A percentile compares a stretch with the other conserved stretches of the same genome.
Conservation (phyloP, 352 stramenopile genomes). For the Pilasporangium apinafurcum region DNA sequence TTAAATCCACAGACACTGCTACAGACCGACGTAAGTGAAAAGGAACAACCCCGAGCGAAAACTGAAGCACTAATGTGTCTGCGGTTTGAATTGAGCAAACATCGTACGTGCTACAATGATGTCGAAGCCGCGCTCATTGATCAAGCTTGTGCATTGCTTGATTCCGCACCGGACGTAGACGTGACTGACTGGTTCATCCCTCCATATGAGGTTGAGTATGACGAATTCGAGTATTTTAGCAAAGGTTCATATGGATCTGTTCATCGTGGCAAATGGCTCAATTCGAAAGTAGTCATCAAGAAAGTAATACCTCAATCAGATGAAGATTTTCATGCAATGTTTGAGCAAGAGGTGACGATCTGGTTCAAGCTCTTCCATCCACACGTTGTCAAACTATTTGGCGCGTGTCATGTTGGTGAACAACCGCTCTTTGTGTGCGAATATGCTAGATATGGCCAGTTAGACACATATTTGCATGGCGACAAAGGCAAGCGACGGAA, state of each 20-base stretch:
- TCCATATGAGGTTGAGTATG: no score
- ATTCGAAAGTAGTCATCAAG: constrained; percentile 27
- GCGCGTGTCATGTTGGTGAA: constrained; percentile 9
- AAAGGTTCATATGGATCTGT: constrained; percentile 19
- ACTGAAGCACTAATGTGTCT: no score
- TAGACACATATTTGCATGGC: not conserved
- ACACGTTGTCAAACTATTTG: constrained; percentile 13
- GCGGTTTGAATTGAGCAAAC: no score
- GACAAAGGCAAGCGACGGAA: not conserved
- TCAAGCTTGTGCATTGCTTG: no score
- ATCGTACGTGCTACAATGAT: no score
- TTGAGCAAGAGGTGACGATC: constrained; percentile 6
- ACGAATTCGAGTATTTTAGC: constrained; percentile 13
- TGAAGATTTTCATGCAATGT: not conserved
- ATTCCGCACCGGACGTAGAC: no score
- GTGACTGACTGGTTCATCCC: no score
- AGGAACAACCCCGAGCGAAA: no score
- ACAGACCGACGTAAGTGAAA: no score
- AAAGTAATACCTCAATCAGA: constrained; percentile 12
- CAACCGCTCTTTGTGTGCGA: constrained; percentile 10
- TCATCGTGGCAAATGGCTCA: constrained; percentile 20
- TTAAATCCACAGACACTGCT: no score
- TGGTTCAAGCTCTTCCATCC: constrained; percentile 11
- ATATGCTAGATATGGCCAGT: not conserved
- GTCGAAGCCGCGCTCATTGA: no score